phyloP scores from a whole-genome alignment of 2,329 filamentous ascomycete species.

The Pseudopyrenochaeta lycopersici region DNA sequence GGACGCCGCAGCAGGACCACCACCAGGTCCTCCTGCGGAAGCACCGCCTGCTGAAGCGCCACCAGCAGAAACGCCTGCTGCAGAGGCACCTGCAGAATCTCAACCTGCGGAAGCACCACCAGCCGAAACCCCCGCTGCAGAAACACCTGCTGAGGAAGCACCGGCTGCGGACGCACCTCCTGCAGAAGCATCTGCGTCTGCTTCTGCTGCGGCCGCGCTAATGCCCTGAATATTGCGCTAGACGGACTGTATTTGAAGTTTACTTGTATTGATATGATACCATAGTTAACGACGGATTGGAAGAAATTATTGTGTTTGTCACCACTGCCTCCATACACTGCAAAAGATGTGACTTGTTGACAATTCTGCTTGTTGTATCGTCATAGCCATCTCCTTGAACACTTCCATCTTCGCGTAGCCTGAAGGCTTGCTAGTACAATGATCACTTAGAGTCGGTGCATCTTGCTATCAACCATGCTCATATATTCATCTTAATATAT shows the following conservation, averaged over 20 bases:
- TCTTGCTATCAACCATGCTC: background rate
- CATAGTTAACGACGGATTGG: too few species aligned
- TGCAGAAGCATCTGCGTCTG: too few species aligned
- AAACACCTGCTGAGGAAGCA: slow-evolving; percentile 7
- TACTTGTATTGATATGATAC: too few species aligned
- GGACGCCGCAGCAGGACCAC: slow-evolving; percentile 21
- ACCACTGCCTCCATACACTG: too few species aligned
- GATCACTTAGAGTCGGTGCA: background rate
- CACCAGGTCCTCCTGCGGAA: slow-evolving; percentile 13
- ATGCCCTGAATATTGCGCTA: too few species aligned
- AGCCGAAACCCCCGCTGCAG: slow-evolving; percentile 10
- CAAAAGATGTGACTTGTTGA: too few species aligned
- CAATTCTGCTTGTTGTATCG: too few species aligned
- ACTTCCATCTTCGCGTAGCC: too few species aligned
- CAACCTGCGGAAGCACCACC: slow-evolving; percentile 6
- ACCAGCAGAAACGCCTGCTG: background rate
- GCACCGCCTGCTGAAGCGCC: slow-evolving; percentile 6
- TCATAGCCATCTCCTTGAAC: too few species aligned
- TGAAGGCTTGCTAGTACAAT: too few species aligned
- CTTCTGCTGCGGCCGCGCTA: background rate
- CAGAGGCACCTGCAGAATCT: slow-evolving; percentile 3
- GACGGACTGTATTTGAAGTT: too few species aligned
- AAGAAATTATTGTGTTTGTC: too few species aligned
- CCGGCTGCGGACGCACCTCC: slow-evolving; percentile 6
- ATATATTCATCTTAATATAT: background rate